phyloP scores from a whole-genome alignment of 2,329 filamentous ascomycete species.

The Fusarium verrucosum region DNA sequence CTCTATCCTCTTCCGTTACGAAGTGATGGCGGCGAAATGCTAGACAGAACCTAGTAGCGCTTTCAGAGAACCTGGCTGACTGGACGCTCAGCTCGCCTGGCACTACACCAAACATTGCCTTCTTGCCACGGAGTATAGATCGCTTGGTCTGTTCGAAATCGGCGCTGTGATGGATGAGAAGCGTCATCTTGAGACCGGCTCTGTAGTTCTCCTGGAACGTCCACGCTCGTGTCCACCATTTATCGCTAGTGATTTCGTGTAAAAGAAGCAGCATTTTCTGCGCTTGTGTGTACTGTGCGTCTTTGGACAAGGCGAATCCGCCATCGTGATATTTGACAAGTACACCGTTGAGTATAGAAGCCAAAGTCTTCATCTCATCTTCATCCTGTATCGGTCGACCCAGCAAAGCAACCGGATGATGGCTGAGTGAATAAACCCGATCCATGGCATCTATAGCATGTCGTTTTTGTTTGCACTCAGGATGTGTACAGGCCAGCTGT shows the following conservation, averaged over 20 bases:
- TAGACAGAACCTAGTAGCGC: constrained; percentile 42
- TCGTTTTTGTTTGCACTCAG: constrained; percentile 38
- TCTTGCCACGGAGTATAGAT: constrained; percentile 1
- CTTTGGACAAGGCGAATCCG: constrained; percentile 7
- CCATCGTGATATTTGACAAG: constrained; percentile 25
- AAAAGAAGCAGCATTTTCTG: constrained; percentile 36
- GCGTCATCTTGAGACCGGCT: constrained; percentile 41
- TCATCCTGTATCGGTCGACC: constrained; percentile 24
- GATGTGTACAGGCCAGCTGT: constrained; percentile 18
- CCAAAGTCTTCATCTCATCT: constrained; percentile 15
- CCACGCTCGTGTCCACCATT: constrained; percentile 48
- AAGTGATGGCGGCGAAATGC: constrained; percentile 15
- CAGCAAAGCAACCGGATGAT: constrained; percentile 46
- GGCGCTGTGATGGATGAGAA: constrained; percentile 42
- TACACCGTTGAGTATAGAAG: constrained; percentile 32
- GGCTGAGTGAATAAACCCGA: constrained; percentile 45
- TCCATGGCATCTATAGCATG: constrained; percentile 47
- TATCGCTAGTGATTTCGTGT: constrained; percentile 39
- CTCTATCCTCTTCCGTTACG: not conserved
- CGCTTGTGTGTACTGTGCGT: not conserved
- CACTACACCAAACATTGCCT: constrained; percentile 10
- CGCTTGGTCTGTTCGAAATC: constrained; percentile 35
- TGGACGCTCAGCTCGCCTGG: constrained; percentile 42
- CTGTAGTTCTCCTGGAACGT: constrained; percentile 50
- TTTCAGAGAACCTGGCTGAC: constrained; percentile 33